Percentiles rank a stretch among this genome's conserved stretches.
phyloP scores from a whole-genome alignment of 2,329 filamentous ascomycete species.

The Monosporascus sp. region DNA sequence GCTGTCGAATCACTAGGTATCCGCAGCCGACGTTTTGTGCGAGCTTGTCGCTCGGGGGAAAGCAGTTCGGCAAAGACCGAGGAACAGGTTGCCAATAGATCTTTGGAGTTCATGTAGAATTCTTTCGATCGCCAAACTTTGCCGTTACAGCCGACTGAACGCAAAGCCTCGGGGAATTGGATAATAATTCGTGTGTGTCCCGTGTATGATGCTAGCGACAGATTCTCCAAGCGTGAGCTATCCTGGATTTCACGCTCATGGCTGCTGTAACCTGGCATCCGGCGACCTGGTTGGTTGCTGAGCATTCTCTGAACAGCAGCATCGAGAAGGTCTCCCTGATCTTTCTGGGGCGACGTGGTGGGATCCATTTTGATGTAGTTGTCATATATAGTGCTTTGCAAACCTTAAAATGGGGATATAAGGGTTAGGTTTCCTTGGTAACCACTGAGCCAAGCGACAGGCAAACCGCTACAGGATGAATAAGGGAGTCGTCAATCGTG shows the following conservation, averaged over 20 bases:
- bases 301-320: not conserved
- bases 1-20: conserved; percentile 29
- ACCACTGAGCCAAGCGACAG: too few species aligned
- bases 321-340: not conserved
- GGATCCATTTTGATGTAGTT: not conserved
- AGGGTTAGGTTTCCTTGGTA: too few species aligned
- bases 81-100: conserved; percentile 41
- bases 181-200: not conserved
- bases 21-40: conserved; percentile 29
- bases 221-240: too few species aligned
- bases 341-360: not conserved
- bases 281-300: not conserved
- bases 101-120: conserved; percentile 41
- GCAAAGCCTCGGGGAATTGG: conserved; percentile 14
- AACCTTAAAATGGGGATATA: too few species aligned
- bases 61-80: conserved; percentile 42
- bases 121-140: conserved; percentile 27
- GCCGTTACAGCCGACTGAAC: conserved; percentile 25
- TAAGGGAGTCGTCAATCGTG: too few species aligned
- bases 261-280: not conserved
- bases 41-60: conserved; percentile 35
- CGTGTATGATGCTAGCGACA: not conserved
- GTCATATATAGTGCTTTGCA: not conserved
- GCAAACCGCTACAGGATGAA: too few species aligned
- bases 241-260: too few species aligned